Evolutionary conservation across 257 asterid genomes (phyloP).

Genomic region (Solanum bulbocastanum): DNA sequence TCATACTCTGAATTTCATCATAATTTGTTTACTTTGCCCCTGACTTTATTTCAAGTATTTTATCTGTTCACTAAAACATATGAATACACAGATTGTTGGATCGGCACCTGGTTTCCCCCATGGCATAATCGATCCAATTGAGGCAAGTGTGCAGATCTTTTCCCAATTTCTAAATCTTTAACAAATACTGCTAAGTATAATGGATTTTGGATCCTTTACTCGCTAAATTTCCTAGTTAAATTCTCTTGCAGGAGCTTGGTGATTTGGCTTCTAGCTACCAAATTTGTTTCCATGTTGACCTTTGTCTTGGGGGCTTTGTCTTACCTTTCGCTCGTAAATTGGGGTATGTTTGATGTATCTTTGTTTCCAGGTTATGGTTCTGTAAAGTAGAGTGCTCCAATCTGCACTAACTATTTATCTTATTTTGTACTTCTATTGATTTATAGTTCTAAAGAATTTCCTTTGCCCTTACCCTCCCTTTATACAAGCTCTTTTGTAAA

Average conservation of each 20-base stretch:
- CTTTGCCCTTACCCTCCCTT: background rate
- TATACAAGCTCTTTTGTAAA: background rate
- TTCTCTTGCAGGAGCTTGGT: constrained; percentile 75
- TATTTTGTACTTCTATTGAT: background rate
- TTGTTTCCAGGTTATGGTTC: background rate
- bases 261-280: constrained; percentile 55
- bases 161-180: background rate
- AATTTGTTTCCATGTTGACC: constrained; percentile 92
- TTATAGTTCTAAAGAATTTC: background rate
- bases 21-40: background rate
- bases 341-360: constrained; percentile 46
- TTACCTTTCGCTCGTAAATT: constrained; percentile 96
- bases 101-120: constrained; percentile 99
- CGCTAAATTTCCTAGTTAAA: background rate
- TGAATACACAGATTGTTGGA: constrained; percentile 74
- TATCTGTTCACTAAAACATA: background rate
- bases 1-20: background rate
- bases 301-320: constrained; percentile 97
- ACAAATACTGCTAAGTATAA: background rate
- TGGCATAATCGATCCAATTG: constrained; percentile 96
- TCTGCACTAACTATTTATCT: background rate
- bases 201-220: background rate
- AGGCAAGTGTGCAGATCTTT: constrained; percentile 36
- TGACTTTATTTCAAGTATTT: background rate
- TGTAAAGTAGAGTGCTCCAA: background rate